A percentile compares a stretch with the other conserved stretches of the same genome.
Conservation (phyloP, 495 filamentous ascomycete genomes). For the Staphylotrichum longicolle region DNA sequence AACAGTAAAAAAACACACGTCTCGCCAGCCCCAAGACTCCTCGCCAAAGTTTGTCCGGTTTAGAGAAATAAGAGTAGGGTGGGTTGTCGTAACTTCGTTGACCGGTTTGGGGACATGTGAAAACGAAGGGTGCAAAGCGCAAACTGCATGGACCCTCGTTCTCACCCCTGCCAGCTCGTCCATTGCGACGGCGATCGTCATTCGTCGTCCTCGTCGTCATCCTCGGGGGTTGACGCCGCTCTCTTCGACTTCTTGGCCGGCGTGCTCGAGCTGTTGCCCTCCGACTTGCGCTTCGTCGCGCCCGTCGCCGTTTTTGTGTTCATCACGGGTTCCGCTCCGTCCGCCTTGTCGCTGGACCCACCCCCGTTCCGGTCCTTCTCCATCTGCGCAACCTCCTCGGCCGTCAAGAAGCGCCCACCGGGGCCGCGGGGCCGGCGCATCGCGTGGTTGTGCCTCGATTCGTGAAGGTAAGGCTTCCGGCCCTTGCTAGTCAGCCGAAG, state of each 20-base stretch:
- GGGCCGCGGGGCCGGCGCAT: slow-evolving; percentile 95
- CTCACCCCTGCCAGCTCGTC: no score
- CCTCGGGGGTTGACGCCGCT: slow-evolving; percentile 41
- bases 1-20: neutral
- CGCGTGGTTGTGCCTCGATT: slow-evolving; percentile 98
- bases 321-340: slow-evolving; percentile 16
- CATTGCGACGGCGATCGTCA: slow-evolving; percentile 21
- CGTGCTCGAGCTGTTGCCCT: slow-evolving; percentile 38
- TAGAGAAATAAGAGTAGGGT: slow-evolving; percentile 32
- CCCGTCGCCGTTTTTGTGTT: slow-evolving; percentile 41
- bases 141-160: neutral
- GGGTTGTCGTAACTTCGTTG: slow-evolving; percentile 38
- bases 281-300: slow-evolving; percentile 46
- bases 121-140: slow-evolving; percentile 33
- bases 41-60: slow-evolving; percentile 26
- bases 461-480: slow-evolving; percentile 94
- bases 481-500: slow-evolving; percentile 90
- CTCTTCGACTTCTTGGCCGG: slow-evolving; percentile 58
- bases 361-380: slow-evolving; percentile 57
- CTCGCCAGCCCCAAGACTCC: slow-evolving; percentile 25
- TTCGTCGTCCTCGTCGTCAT: slow-evolving; percentile 53
- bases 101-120: slow-evolving; percentile 25
- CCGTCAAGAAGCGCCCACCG: slow-evolving; percentile 94
- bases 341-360: slow-evolving; percentile 37
- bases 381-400: slow-evolving; percentile 94